Base-by-base conservation (phyloP, 805 yeast genomes). In the Zygosaccharomyces bisporus region DNA sequence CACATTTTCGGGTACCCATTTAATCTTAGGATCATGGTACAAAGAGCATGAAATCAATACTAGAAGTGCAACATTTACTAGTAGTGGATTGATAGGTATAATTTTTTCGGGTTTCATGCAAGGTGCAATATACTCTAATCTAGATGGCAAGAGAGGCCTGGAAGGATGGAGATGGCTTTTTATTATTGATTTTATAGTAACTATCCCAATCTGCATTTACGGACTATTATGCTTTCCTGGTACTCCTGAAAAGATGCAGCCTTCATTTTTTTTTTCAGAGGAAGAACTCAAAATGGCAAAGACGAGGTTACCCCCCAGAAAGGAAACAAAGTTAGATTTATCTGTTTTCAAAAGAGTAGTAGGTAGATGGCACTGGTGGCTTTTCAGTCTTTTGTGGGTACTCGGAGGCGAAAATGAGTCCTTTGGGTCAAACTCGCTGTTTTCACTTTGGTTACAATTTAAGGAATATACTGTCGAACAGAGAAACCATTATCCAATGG, bases 161-260 rank as follows among this genome's bases (percentile, higher is more conserved):
- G 66, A 70, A 4, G 82, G 83, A 4, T 78, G 81, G 81, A 68
- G 79, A 59, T 78, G 82, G 82, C 60, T 77, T n/a, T 79, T 76
- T 56, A 73, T 79, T 34, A 73, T 79, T 49, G 82, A 78, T 58
- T 77, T 76, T 52, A 47, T 75, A 13, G 67, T 77, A 42, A 76
- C 82, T 1, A 53, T 77, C 3, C 80, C 81, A 0, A 71, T 78
- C 34, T 71, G 73, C 5, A 19, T 76, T 4, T 74, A 6, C 6
- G 25, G 25, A 6, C 9, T 21, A 6, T 21, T 6, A 6, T 21
- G 8, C 9, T 21, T 21, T 6, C 25, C 25, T 6, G 25, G 25
- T 21, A 9, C 6, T 21, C 25, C 25, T 9, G n/a, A n/a, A n/a
- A 21, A 9, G 25, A 21, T 6, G 8, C 9, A 9, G 6, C 9